A percentile compares a stretch with the other conserved stretches of the same genome.
These are phyloP conservation scores for Crucihimalaya himalaica DNA, from an alignment of 345 rosid genomes.

Conservation along the genomic window DNA sequence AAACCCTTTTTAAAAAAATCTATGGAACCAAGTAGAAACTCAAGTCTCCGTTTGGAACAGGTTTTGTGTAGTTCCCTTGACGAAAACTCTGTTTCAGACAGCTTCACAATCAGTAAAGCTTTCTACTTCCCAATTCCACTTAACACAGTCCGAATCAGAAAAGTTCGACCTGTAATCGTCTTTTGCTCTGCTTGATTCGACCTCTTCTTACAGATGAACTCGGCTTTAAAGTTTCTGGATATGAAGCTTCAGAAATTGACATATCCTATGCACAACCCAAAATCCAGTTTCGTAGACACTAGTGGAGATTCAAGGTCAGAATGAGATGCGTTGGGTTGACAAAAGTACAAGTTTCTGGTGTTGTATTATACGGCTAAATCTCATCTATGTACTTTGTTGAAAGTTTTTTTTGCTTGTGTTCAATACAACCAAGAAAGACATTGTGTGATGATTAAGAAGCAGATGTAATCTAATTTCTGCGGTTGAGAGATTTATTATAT, in stretches of 20 bases:
- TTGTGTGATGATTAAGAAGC: not conserved
- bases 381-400: conserved; percentile 4
- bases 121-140: not conserved
- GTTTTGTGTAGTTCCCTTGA: conserved; percentile 71
- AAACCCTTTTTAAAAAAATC: not conserved
- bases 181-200: not conserved
- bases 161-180: not conserved
- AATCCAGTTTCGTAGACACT: not conserved
- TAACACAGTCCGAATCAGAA: no score
- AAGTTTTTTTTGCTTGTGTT: not conserved
- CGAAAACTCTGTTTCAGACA: conserved; percentile 42
- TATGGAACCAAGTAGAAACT: not conserved
- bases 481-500: not conserved
- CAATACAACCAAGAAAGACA: not conserved
- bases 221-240: conserved; percentile 21
- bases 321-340: conserved; percentile 9
- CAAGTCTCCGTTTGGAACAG: conserved; percentile 29
- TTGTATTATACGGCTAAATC: not conserved
- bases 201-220: conserved; percentile 28
- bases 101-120: conserved; percentile 59
- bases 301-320: conserved; percentile 2
- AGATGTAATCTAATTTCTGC: not conserved
- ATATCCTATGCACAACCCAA: conserved; percentile 19
- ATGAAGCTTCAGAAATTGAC: conserved; percentile 20
- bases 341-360: not conserved